Evolutionary conservation across 805 yeast species (phyloP), one percentile per base, ranked within the genome.

Genomic region (Candida silvatica): DNA sequence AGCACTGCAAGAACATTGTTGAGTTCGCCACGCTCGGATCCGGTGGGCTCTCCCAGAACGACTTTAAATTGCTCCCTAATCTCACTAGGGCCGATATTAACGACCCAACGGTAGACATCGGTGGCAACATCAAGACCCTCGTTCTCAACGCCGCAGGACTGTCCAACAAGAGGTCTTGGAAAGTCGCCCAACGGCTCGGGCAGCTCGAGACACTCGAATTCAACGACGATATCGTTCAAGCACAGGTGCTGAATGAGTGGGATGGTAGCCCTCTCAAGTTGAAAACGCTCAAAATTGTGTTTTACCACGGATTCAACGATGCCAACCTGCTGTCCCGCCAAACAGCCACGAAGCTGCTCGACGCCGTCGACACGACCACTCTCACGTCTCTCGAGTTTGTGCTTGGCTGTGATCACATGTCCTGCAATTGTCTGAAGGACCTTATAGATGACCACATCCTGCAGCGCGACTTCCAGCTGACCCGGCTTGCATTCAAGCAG

Each of bases 321-420:
- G 61, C 62, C 42, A 64, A 61, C 40, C 44, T 59, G 3, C 46
- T 51, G 2, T 44, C 59, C 20, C 43, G 64, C 28, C 50, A 57
- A 7, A 40, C 65, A 11, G 51, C 58, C 3, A 34, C 44, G 8
- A 36, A 45, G 3, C 53, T 61, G 31, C 34, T 71, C 2, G 48
- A 49, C 7, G 35, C 50, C 2, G 43, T 58, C 3, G 56, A 66
- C 29, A 38, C 60, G 6, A 27, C 40, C 0, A 14, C 32, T 2
- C 32, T 74, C 14, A 48, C 55, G 31, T 61, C 59, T 25, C 49
- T 80, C 30, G 80, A 77, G 43, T 40, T 80, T 15, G 59, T 60
- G 5, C 47, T 75, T 20, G 80, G 80, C 1, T 74, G 84, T 46
- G 71, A 69, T 39, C 61, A 64, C 17, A 46, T 56, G 20, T 54